Evolutionary conservation across 306 rosid species (phyloP).

Genomic region (Rosa multiflora): DNA sequence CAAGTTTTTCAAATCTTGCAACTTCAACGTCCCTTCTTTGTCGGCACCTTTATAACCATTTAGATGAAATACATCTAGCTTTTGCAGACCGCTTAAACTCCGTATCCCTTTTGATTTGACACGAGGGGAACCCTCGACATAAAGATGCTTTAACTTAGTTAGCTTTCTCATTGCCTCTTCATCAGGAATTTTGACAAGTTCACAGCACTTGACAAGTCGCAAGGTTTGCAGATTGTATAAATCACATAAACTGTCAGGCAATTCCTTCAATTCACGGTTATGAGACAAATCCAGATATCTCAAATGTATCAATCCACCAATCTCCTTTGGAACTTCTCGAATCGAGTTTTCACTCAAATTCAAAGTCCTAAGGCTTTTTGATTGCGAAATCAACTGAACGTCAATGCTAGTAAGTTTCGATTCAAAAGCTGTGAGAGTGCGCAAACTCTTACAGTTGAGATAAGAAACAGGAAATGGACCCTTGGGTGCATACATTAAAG

Average conservation of each 20-base stretch:
- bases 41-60: background rate
- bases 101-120: background rate
- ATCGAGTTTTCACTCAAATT: fast-evolving
- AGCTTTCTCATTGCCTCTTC: background rate
- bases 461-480: background rate
- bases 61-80: background rate
- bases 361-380: background rate
- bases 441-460: background rate
- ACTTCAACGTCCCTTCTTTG: background rate
- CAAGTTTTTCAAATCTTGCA: background rate
- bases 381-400: background rate
- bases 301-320: background rate
- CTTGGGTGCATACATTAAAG: background rate
- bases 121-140: fast-evolving
- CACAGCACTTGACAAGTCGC: fast-evolving
- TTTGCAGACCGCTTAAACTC: background rate
- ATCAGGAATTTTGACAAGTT: background rate
- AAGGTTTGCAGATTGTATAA: background rate
- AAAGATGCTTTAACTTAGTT: background rate
- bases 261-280: background rate
- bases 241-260: background rate
- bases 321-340: background rate
- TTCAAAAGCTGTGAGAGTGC: background rate
- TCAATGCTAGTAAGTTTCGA: background rate
- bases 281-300: background rate